Percentiles rank a stretch among this genome's conserved stretches.
Conservation (phyloP, 192 early-diverging fungal genomes). For the Entophlyctis helioformis region DNA sequence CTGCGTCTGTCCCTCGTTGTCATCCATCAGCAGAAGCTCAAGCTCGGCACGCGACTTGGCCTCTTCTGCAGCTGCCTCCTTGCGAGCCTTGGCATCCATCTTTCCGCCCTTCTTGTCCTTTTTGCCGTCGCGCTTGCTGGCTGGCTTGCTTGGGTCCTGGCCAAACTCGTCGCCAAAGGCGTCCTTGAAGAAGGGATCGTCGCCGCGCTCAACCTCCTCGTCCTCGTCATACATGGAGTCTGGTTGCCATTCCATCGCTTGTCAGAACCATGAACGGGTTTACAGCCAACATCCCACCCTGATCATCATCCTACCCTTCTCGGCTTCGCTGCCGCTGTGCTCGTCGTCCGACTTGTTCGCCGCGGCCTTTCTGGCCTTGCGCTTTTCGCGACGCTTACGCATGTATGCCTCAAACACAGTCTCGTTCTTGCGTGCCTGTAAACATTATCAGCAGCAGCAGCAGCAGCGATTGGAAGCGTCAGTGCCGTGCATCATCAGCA, state of each 20-base stretch:
- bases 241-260: too few relatives aligned
- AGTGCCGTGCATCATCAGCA: not conserved
- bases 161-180: conserved; percentile 10
- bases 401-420: conserved; percentile 74
- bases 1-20: conserved; percentile 29
- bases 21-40: conserved; percentile 68
- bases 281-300: too few relatives aligned
- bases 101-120: conserved; percentile 7
- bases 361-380: conserved; percentile 34
- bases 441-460: too few relatives aligned
- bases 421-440: conserved; percentile 50
- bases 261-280: too few relatives aligned
- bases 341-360: conserved; percentile 10
- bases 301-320: too few relatives aligned
- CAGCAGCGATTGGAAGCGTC: not conserved
- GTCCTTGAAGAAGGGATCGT: conserved; percentile 23
- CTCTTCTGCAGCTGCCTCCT: conserved; percentile 5
- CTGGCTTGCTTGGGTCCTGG: not conserved
- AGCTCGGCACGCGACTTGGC: conserved; percentile 53
- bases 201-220: conserved; percentile 5
- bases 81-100: not conserved
- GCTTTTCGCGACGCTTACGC: conserved; percentile 74
- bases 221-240: conserved; percentile 5
- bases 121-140: conserved; percentile 1
- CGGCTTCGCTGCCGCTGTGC: not conserved